Evolutionary conservation across 108 stramenopile genomes (phyloP).

Genomic region (Cyclostephanos tholiformis): DNA sequence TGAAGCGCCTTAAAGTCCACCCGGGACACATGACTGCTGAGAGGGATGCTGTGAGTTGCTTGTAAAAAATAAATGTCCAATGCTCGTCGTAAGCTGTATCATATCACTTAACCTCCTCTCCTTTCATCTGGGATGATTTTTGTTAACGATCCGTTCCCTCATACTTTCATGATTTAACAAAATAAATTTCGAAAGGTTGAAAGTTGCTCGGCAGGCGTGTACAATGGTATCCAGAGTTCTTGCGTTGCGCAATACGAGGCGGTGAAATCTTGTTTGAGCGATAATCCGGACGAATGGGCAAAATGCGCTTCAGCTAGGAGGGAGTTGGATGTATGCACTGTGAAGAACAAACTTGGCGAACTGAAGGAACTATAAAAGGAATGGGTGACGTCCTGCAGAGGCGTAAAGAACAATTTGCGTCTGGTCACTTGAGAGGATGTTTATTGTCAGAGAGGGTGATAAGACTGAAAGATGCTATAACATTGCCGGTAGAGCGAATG

Average conservation of each 20-base stretch:
- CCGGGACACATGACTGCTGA: slow-evolving; percentile 46
- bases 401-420: not conserved
- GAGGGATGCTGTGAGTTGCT: slow-evolving; percentile 47
- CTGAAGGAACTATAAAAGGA: slow-evolving; percentile 18
- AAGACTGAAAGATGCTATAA: no score
- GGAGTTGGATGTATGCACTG: slow-evolving; percentile 50
- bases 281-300: slow-evolving; percentile 46
- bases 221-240: slow-evolving; percentile 36
- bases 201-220: slow-evolving; percentile 46
- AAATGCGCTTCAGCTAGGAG: slow-evolving; percentile 37
- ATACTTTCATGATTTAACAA: not conserved
- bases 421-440: not conserved
- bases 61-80: slow-evolving; percentile 2
- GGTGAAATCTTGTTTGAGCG: slow-evolving; percentile 41
- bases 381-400: not conserved
- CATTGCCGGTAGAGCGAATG: no score
- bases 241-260: slow-evolving; percentile 40
- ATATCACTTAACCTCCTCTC: not conserved
- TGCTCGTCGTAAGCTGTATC: not conserved
- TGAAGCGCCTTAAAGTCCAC: slow-evolving; percentile 44
- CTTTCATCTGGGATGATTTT: not conserved
- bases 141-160: not conserved
- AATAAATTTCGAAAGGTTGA: slow-evolving; percentile 32
- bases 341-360: slow-evolving; percentile 44
- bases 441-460: slow-evolving; percentile 1